Base-by-base conservation (phyloP, 306 rosid species). In the Gillenia trifoliata region DNA sequence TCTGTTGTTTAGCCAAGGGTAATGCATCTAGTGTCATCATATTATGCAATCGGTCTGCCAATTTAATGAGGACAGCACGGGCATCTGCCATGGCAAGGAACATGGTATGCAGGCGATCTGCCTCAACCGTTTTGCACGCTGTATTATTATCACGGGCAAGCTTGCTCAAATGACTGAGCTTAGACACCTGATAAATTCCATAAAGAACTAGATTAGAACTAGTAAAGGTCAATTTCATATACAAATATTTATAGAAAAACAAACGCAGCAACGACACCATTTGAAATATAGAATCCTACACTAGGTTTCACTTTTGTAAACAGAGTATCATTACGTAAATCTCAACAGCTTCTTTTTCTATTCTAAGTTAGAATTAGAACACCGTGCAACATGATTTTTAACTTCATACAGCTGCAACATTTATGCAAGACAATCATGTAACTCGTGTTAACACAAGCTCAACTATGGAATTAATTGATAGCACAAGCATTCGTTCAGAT, bases 41-140 rank as follows among this genome's bases (percentile, higher is more conserved):
- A 77, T 95, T 95, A 87, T 95, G 99, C 25, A 95, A 75, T 34
- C 99, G 92, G 78, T 95, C 98, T 0, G 98, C 98, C 85, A 92
- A 83, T 84, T 95, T 95, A 34, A 95, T 86, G 72, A 95, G 97
- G 63, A 95, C 99, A 47, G 98, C 97, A 72, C 98, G 88, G 10
- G 99, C 97, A 87, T 95, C 98, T 5, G 95, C 96, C 99, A 95
- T 95, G 31, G 96, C 99, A 71, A 95, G 97, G 77, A 95, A 92
- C 98, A 92, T 95, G 38, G 99, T 95, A 82, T 92, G 99, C 83
- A 95, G 52, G 55, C 99, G 97, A 55, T 95, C 99, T 63, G 99
- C 98, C 74, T 95, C 96, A 71, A 79, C 88, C 34, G 85, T 92
- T 76, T 91, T 92, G 83, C 87, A 65, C 0, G 99, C 98, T 5